These are phyloP conservation scores for Pseudogymnoascus sp. DNA, from an alignment of 2,329 filamentous ascomycete species.

Conservation along the genomic window DNA sequence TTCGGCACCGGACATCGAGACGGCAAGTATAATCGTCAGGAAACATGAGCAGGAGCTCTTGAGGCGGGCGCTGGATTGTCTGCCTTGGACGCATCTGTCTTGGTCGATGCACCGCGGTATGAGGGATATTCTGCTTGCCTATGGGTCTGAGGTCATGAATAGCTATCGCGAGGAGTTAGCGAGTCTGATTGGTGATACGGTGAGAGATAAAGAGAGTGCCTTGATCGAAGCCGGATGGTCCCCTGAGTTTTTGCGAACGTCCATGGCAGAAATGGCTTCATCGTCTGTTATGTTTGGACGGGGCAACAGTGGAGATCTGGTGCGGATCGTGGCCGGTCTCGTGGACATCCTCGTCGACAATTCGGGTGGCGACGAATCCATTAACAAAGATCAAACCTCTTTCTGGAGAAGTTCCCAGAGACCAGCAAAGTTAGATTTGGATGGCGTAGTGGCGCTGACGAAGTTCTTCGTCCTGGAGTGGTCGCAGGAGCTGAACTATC, in stretches of 20 bases:
- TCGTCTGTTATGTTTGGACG: slow-evolving; percentile 24
- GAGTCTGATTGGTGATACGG: slow-evolving; percentile 13
- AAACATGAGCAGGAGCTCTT: slow-evolving; percentile 19
- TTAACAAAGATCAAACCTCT: slow-evolving; percentile 10
- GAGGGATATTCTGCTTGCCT: slow-evolving; percentile 26
- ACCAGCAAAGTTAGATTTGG: slow-evolving; percentile 14
- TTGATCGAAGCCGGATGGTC: slow-evolving; percentile 25
- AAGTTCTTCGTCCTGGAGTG: slow-evolving; percentile 30
- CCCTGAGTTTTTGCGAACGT: slow-evolving; percentile 20
- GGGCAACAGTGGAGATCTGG: slow-evolving; percentile 27
- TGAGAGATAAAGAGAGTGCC: slow-evolving; percentile 8
- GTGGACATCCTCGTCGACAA: slow-evolving; percentile 13
- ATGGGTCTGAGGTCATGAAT: slow-evolving; percentile 23
- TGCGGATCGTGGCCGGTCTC: slow-evolving; percentile 26
- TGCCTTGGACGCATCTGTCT: slow-evolving; percentile 28
- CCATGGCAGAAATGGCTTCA: slow-evolving; percentile 26
- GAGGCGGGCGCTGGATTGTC: slow-evolving; percentile 22
- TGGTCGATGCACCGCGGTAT: slow-evolving; percentile 30
- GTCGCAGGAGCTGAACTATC: slow-evolving; percentile 30
- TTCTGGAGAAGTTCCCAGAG: slow-evolving; percentile 7
- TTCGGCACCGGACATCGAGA: slow-evolving; percentile 12
- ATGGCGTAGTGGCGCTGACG: slow-evolving; percentile 25
- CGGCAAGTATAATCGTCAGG: slow-evolving; percentile 16
- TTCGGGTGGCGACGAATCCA: slow-evolving; percentile 11
- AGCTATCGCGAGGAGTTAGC: slow-evolving; percentile 20